These are phyloP conservation scores for Rutstroemia sp. DNA, from an alignment of 2,329 filamentous ascomycete species.

Conservation along the genomic window DNA sequence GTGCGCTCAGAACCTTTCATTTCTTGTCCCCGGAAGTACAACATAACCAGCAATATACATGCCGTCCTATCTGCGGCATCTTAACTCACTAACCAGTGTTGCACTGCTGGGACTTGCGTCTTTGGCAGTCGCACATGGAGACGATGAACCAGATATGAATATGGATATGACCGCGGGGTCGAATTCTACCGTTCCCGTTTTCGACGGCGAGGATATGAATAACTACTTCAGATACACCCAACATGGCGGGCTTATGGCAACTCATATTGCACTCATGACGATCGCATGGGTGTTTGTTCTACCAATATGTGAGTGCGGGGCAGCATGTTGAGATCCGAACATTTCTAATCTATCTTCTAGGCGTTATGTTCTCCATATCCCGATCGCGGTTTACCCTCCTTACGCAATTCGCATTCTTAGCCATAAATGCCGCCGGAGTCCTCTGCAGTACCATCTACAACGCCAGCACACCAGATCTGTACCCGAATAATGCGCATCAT, in stretches of 20 bases:
- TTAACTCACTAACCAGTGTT: constrained; percentile 1
- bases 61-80: not conserved
- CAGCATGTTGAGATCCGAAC: not conserved
- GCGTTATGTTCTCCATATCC: constrained; percentile 76
- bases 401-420: constrained; percentile 60
- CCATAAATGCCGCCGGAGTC: constrained; percentile 55
- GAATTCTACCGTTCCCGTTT: constrained; percentile 8
- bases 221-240: constrained; percentile 35
- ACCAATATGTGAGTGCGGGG: constrained; percentile 51
- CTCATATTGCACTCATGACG: constrained; percentile 62
- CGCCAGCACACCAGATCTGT: constrained; percentile 73
- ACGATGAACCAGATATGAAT: constrained; percentile 26
- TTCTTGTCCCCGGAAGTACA: not conserved
- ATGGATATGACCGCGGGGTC: constrained; percentile 7
- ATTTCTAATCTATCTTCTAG: constrained; percentile 14
- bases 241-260: constrained; percentile 34
- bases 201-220: constrained; percentile 24
- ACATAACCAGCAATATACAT: not conserved
- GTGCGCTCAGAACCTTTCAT: too few relatives aligned
- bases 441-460: constrained; percentile 67
- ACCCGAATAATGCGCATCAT: constrained; percentile 81
- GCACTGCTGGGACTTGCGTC: constrained; percentile 11
- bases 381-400: constrained; percentile 67
- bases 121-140: constrained; percentile 9
- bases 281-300: constrained; percentile 62